Percentiles rank a stretch among this genome's conserved stretches.
Evolutionary conservation across 139 green algal genomes (phyloP).

Genomic region (Micractinium conductrix): DNA sequence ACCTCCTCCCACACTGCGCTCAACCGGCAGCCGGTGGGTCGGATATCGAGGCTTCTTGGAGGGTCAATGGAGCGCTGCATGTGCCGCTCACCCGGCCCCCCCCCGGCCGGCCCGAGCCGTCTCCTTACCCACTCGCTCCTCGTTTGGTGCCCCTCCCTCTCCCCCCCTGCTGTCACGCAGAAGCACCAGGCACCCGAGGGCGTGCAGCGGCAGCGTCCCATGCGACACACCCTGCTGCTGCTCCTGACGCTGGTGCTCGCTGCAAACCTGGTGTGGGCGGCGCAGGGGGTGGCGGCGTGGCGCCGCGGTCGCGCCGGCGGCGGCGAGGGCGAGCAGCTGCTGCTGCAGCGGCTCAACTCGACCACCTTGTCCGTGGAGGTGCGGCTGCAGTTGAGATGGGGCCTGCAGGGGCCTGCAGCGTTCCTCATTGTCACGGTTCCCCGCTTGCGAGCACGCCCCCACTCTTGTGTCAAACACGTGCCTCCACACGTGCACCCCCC

Average conservation of each 20-base stretch:
- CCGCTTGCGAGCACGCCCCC: no score
- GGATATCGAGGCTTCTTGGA: background rate
- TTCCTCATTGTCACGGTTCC: no score
- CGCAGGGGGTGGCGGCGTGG: constrained; percentile 7
- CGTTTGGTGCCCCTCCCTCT: background rate
- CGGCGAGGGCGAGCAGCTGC: background rate
- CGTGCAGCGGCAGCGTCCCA: background rate
- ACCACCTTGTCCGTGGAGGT: constrained; percentile 9
- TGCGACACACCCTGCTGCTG: constrained; percentile 4
- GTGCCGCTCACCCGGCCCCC: background rate
- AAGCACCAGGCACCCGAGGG: background rate
- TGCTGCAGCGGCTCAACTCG: constrained; percentile 16
- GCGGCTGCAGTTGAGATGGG: background rate
- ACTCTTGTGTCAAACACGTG: no score
- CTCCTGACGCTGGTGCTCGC: constrained; percentile 15
- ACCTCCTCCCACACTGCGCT: background rate
- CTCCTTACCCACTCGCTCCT: background rate
- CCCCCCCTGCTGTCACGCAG: background rate
- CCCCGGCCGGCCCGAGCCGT: background rate
- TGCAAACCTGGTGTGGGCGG: constrained; percentile 7
- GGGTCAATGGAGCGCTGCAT: background rate
- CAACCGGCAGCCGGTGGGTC: background rate
- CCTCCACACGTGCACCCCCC: background rate
- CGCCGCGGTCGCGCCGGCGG: background rate
- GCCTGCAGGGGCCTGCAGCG: no score